Evolutionary conservation across 192 early-diverging fungal species (phyloP), one percentile per base, ranked within the genome.

Genomic region (Umbelopsis isabellina): DNA sequence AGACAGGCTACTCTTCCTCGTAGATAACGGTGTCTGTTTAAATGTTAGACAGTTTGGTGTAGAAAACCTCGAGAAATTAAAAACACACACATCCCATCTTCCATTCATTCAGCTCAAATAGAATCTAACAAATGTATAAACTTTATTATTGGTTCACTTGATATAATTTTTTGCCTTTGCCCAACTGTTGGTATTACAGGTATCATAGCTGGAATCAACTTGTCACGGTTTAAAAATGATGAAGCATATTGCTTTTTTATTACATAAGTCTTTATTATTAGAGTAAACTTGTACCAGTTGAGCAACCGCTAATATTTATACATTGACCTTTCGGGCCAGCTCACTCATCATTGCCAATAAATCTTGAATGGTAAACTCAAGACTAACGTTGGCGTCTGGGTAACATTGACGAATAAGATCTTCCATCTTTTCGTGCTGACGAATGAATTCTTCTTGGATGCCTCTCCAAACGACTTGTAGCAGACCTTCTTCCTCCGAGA

Each of bases 321-420:
- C 37, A 44, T 74, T 74, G 18, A 74, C 72, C 69, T 74, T 74
- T 41, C 72, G 72, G 1, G 72, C 72, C 44, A 74, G 67, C 41
- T 92, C 91, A 16, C 87, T 88, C 71, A 93, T 91, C 77, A 90
- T 91, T 2, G 75, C 81, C 52, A 93, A 61, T 49, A 94, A 72
- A 75, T 94, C 93, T 20, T 92, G 85, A 66, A 91, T 88, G 3
- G 94, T 93, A 74, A 97, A 97, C 66, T 97, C 96, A 48, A 99
- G 77, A 52, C 88, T 80, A 22, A 94, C 74, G 47, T 88, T 87
- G 1, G 90, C 85, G 72, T 96, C 93, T 3, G 95, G 93, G 76
- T 97, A 99, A 65, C 96, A 94, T 25, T 88, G 84, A 0, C 83
- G 78, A 69, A 99, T 94, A 44, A 96, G 71, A 27, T 89, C 88